phyloP scores from a whole-genome alignment of 1,139 yeast genomes.

The Saccharomyces pastorianus region DNA sequence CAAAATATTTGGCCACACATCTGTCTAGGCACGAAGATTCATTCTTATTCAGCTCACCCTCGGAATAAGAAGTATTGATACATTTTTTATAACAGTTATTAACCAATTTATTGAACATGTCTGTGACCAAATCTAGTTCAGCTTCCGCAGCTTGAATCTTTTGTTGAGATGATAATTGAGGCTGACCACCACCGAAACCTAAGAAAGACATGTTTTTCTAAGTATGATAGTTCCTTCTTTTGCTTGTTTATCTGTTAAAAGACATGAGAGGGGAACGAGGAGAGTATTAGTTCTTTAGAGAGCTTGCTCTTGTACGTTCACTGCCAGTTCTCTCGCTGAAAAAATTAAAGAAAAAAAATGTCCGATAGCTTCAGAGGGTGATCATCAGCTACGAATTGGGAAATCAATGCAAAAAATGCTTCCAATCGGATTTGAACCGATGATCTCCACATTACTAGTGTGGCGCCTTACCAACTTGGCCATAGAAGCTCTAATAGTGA shows the following conservation, averaged over 20 bases:
- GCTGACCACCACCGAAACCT: conserved; percentile 79
- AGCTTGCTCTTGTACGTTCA: background rate
- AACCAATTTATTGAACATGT: conserved; percentile 82
- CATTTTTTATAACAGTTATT: conserved; percentile 90
- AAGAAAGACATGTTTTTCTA: conserved; percentile 52
- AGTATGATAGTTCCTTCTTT: background rate
- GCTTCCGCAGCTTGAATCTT: conserved; percentile 79
- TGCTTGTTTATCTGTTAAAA: background rate
- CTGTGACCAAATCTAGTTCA: conserved; percentile 92
- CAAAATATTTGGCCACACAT: conserved; percentile 95
- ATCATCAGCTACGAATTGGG: background rate
- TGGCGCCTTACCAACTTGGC: conserved; percentile 25
- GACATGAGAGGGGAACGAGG: background rate
- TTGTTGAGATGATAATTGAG: conserved; percentile 65
- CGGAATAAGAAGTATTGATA: conserved; percentile 54
- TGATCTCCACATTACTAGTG: conserved; percentile 23
- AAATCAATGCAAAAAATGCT: conserved; percentile 8
- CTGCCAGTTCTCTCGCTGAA: background rate
- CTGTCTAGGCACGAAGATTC: conserved; percentile 92
- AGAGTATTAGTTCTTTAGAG: background rate
- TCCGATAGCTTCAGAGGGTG: background rate
- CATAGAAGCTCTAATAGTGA: conserved; percentile 15
- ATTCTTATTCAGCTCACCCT: conserved; percentile 71
- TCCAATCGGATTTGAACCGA: conserved; percentile 20
- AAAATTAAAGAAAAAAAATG: background rate